Evolutionary conservation across 768 basidiomycete species (phyloP).

Genomic region (Russula sp.): DNA sequence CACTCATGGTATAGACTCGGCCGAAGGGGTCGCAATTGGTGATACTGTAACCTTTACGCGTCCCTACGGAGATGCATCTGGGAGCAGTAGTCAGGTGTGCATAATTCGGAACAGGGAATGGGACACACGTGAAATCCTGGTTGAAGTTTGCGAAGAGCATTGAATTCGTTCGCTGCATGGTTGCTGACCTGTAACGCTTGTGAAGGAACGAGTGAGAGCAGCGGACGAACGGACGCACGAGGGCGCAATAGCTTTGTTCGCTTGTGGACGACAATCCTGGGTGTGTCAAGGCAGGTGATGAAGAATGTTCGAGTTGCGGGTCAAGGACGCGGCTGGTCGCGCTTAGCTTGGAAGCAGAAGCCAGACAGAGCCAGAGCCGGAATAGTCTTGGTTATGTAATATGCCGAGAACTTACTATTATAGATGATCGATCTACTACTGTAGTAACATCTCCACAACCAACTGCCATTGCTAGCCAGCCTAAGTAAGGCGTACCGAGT

Average conservation of each 20-base stretch:
- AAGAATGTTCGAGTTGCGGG: neutral
- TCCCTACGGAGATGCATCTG: conserved; percentile 90
- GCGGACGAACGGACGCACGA: neutral
- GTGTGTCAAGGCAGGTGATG: neutral
- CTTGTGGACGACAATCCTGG: neutral
- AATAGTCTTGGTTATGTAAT: conserved; percentile 8
- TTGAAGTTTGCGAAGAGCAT: conserved; percentile 94
- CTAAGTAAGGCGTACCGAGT: no score
- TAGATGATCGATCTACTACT: no score
- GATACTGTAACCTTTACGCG: conserved; percentile 92
- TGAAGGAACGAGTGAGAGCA: neutral
- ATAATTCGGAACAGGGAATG: neutral
- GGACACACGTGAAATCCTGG: conserved; percentile 86
- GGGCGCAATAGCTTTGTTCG: neutral
- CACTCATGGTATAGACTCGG: conserved; percentile 90
- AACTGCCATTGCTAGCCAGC: no score
- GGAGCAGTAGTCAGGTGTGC: conserved; percentile 8
- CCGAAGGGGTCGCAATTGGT: conserved; percentile 99
- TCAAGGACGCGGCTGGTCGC: neutral
- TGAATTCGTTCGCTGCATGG: conserved; percentile 32
- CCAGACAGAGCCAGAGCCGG: neutral
- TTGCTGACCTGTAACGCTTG: neutral
- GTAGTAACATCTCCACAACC: no score
- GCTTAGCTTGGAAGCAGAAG: neutral
- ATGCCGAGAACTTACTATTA: no score